A percentile compares a stretch with the other conserved stretches of the same genome.
Evolutionary conservation across 2,329 filamentous ascomycete genomes (phyloP).

Genomic region (Eutypa lata): DNA sequence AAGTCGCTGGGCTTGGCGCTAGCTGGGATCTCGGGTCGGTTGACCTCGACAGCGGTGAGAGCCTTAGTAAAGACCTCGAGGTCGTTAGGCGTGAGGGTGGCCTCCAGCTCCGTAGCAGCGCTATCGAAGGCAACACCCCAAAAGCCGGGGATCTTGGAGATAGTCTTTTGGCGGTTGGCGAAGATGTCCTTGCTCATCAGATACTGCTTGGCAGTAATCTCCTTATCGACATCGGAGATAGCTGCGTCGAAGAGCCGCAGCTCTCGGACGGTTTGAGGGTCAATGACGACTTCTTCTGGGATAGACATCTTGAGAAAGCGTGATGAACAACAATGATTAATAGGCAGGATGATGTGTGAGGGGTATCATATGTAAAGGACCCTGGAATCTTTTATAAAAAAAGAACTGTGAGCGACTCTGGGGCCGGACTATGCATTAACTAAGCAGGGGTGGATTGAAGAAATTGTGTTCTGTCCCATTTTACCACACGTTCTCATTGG

Average conservation of each 20-base stretch:
- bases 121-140: constrained; percentile 68
- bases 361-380: no score
- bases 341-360: no score
- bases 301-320: constrained; percentile 26
- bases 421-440: no score
- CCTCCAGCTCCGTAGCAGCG: constrained; percentile 54
- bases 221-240: constrained; percentile 29
- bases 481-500: no score
- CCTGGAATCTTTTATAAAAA: no score
- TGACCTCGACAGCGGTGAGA: constrained; percentile 55
- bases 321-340: no score
- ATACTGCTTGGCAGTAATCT: constrained; percentile 30
- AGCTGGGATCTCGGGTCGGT: constrained; percentile 36
- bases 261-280: constrained; percentile 30
- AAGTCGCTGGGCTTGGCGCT: constrained; percentile 27
- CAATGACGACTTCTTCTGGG: constrained; percentile 24
- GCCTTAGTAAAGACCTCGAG: constrained; percentile 53
- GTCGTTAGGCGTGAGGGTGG: constrained; percentile 59
- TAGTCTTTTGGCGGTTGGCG: constrained; percentile 55
- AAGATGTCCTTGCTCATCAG: constrained; percentile 38
- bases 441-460: no score
- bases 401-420: no score
- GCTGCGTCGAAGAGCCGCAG: constrained; percentile 28
- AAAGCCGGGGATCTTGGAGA: constrained; percentile 60
- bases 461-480: no score